These are phyloP conservation scores for Globisporangium polare DNA, from an alignment of 352 stramenopile species.

Conservation along the genomic window DNA sequence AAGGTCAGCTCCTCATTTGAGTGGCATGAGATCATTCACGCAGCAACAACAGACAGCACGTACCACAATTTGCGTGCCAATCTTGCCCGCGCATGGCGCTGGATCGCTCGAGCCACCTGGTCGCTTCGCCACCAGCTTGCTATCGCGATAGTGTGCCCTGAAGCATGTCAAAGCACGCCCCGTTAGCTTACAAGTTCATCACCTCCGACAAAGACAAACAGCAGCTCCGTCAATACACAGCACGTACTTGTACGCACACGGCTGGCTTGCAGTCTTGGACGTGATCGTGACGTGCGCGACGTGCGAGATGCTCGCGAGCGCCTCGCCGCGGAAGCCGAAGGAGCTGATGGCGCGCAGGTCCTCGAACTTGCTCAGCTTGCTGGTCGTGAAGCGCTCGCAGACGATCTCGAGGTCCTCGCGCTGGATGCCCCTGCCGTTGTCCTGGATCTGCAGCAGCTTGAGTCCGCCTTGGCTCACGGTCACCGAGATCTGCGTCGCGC, in stretches of 20 bases:
- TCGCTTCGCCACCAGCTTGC: conserved; percentile 74
- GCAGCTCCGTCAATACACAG: neutral
- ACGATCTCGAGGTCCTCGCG: conserved; percentile 92
- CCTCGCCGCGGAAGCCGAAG: conserved; percentile 99
- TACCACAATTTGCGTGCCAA: conserved; percentile 77
- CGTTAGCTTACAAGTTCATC: neutral
- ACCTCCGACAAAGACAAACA: neutral
- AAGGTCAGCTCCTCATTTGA: neutral
- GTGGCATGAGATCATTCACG: neutral
- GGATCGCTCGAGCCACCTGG: conserved; percentile 63
- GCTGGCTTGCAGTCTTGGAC: conserved; percentile 72
- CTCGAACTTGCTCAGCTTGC: conserved; percentile 94
- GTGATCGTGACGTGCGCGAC: conserved; percentile 92
- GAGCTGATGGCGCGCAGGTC: conserved; percentile 94
- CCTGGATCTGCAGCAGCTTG: conserved; percentile 93
- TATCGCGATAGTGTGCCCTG: conserved; percentile 91
- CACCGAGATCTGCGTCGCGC: conserved; percentile 79
- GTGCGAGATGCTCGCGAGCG: conserved; percentile 95
- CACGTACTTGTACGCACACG: conserved; percentile 78
- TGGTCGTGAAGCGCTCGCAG: conserved; percentile 98
- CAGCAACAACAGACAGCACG: neutral
- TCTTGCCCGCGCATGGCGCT: conserved; percentile 71
- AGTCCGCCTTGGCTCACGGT: conserved; percentile 84
- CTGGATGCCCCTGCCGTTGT: conserved; percentile 94
- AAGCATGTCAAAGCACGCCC: conserved; percentile 17